Conservation (phyloP, 306 rosid genomes). For the Quercus wislizeni region DNA sequence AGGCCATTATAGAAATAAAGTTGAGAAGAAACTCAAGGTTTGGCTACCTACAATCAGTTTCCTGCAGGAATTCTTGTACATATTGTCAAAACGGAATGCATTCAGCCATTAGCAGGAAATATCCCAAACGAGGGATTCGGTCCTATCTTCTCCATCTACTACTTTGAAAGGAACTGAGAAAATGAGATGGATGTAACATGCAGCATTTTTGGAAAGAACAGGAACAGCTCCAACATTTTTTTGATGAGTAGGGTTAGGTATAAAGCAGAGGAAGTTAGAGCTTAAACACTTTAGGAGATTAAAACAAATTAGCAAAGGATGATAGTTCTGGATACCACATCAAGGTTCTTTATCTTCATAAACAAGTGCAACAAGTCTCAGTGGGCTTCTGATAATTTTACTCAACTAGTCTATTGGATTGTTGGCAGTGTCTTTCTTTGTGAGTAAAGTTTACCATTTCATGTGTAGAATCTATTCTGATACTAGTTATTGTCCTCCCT, state of each 20-base stretch:
- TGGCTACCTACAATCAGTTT: conserved; percentile 18
- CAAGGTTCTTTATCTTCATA: conserved; percentile 13
- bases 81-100: conserved; percentile 12
- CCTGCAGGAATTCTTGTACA: conserved; percentile 25
- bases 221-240: conserved; percentile 2
- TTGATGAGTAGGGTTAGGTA: conserved; percentile 2
- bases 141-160: conserved; percentile 24
- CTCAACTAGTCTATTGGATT: conserved; percentile 12
- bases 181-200: conserved; percentile 24
- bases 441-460: conserved; percentile 4
- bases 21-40: conserved; percentile 15
- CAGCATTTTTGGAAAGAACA: conserved; percentile 17
- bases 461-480: conserved; percentile 14
- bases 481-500: neutral
- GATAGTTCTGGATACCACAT: conserved; percentile 13
- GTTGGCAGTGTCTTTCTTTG: neutral
- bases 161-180: conserved; percentile 13
- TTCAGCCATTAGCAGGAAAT: conserved; percentile 13
- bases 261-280: conserved; percentile 5
- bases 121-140: conserved; percentile 18
- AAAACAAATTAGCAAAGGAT: conserved; percentile 12
- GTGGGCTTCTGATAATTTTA: conserved; percentile 11
- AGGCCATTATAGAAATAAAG: conserved; percentile 18
- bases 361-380: conserved; percentile 1
- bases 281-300: conserved; percentile 26